A percentile compares a stretch with the other conserved stretches of the same genome.
Evolutionary conservation across 1,139 yeast species (phyloP).

Genomic region (Pichia cactophila): DNA sequence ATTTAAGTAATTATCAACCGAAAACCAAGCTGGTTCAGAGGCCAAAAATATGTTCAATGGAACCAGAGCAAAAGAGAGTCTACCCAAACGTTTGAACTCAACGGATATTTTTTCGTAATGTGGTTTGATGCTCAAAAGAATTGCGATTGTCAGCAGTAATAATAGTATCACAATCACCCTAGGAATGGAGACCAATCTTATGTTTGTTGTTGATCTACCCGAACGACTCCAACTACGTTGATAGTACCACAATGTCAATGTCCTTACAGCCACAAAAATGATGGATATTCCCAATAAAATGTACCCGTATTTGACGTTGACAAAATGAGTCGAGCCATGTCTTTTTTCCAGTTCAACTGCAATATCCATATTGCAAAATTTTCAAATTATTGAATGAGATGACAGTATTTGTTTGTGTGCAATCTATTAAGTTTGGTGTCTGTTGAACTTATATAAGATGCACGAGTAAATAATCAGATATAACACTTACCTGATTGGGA

Average conservation of each 20-base stretch:
- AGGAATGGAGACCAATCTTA: slow-evolving; percentile 20
- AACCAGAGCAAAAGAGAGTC: slow-evolving; percentile 57
- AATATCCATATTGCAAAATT: not conserved
- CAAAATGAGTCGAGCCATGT: slow-evolving; percentile 24
- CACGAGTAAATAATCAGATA: not conserved
- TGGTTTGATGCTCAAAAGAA: slow-evolving; percentile 15
- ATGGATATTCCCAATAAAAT: slow-evolving; percentile 19
- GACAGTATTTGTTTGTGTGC: too few species aligned
- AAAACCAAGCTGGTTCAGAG: slow-evolving; percentile 53
- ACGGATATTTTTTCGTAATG: slow-evolving; percentile 19
- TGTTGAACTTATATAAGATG: too few species aligned
- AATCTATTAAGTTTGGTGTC: not conserved
- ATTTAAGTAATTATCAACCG: slow-evolving; percentile 48
- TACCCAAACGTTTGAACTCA: slow-evolving; percentile 37
- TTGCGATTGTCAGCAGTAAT: slow-evolving; percentile 7
- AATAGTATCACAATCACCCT: slow-evolving; percentile 13
- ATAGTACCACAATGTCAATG: slow-evolving; percentile 18
- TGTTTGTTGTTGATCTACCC: slow-evolving; percentile 26
- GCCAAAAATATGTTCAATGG: slow-evolving; percentile 60
- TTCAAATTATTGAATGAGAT: not conserved
- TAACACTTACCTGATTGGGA: not conserved
- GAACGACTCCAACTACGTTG: slow-evolving; percentile 23
- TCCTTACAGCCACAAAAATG: slow-evolving; percentile 19
- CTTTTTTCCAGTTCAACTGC: slow-evolving; percentile 15
- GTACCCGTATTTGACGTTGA: slow-evolving; percentile 28